These are phyloP conservation scores for Hypoxylon sp. DNA, from an alignment of 2,329 filamentous ascomycete genomes.

Conservation along the genomic window DNA sequence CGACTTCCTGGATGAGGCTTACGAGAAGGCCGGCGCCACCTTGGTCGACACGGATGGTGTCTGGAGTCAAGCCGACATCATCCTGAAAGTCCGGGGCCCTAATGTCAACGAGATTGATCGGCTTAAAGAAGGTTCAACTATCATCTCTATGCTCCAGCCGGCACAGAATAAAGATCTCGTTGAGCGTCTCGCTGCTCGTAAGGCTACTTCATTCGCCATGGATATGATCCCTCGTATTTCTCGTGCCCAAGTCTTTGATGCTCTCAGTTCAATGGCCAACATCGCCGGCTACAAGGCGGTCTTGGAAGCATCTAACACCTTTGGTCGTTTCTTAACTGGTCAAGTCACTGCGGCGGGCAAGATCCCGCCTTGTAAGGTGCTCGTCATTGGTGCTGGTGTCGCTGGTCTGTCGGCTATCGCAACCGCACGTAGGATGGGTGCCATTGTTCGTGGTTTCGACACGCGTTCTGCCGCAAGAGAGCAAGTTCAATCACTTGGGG, in stretches of 20 bases:
- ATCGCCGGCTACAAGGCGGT: constrained; percentile 95
- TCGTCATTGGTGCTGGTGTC: constrained; percentile 92
- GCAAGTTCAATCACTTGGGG: constrained; percentile 90
- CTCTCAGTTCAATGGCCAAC: constrained; percentile 92
- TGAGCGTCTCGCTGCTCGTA: constrained; percentile 77
- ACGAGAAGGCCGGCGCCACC: constrained; percentile 82
- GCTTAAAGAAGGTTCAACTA: constrained; percentile 77
- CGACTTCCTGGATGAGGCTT: constrained; percentile 83
- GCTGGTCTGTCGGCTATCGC: constrained; percentile 91
- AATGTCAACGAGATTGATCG: constrained; percentile 77
- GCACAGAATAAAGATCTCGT: constrained; percentile 83
- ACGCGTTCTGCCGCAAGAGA: constrained; percentile 90
- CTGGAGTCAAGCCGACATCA: constrained; percentile 82
- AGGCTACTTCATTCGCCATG: constrained; percentile 88
- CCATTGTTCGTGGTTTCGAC: constrained; percentile 91
- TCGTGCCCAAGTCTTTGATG: constrained; percentile 89
- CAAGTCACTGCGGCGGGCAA: constrained; percentile 92
- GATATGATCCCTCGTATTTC: constrained; percentile 94
- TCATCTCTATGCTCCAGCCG: constrained; percentile 89
- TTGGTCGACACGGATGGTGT: constrained; percentile 78
- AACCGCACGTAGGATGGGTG: constrained; percentile 86
- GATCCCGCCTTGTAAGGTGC: constrained; percentile 90
- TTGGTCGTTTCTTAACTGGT: constrained; percentile 88
- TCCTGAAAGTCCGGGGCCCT: constrained; percentile 87
- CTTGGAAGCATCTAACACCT: constrained; percentile 89